phyloP scores from a whole-genome alignment of 1,284 basidiomycete species.

The Pterulicium gracile region DNA sequence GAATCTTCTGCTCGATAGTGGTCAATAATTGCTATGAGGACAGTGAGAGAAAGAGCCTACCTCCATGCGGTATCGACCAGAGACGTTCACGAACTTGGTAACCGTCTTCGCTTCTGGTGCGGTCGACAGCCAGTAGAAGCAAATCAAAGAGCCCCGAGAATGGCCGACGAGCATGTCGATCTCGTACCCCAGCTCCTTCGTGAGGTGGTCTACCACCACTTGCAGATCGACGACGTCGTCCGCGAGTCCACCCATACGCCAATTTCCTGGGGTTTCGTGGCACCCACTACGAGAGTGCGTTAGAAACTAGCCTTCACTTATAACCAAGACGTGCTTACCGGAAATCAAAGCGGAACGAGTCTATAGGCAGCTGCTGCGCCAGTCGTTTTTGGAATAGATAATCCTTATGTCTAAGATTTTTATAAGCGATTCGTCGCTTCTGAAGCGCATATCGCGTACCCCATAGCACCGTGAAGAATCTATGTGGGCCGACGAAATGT shows the following conservation, averaged over 20 bases:
- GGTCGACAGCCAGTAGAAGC: slow-evolving; percentile 54
- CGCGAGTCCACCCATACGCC: slow-evolving; percentile 42
- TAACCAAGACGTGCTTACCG: too few species aligned
- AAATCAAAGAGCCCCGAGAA: slow-evolving; percentile 61
- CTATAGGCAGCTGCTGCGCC: slow-evolving; percentile 53
- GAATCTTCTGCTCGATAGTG: not conserved
- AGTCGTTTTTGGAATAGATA: slow-evolving; percentile 75
- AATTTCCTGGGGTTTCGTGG: slow-evolving; percentile 62
- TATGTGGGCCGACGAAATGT: not conserved
- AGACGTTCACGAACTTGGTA: slow-evolving; percentile 54
- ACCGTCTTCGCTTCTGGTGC: slow-evolving; percentile 43
- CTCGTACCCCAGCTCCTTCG: slow-evolving; percentile 45
- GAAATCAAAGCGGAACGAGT: slow-evolving; percentile 81
- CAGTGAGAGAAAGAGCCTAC: slow-evolving; percentile 27
- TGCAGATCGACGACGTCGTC: slow-evolving; percentile 56
- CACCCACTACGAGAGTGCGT: slow-evolving; percentile 40
- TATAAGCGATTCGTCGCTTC: slow-evolving; percentile 7
- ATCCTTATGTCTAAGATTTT: slow-evolving; percentile 58
- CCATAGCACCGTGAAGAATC: not conserved
- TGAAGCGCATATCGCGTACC: slow-evolving; percentile 8
- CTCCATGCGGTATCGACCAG: slow-evolving; percentile 64
- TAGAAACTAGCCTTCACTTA: too few species aligned
- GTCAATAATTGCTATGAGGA: slow-evolving; percentile 8
- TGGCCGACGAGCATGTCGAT: slow-evolving; percentile 63
- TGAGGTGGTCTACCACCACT: slow-evolving; percentile 52